Evolutionary conservation across 352 stramenopile species (phyloP).

Genomic region (Globisporangium nodosum): DNA sequence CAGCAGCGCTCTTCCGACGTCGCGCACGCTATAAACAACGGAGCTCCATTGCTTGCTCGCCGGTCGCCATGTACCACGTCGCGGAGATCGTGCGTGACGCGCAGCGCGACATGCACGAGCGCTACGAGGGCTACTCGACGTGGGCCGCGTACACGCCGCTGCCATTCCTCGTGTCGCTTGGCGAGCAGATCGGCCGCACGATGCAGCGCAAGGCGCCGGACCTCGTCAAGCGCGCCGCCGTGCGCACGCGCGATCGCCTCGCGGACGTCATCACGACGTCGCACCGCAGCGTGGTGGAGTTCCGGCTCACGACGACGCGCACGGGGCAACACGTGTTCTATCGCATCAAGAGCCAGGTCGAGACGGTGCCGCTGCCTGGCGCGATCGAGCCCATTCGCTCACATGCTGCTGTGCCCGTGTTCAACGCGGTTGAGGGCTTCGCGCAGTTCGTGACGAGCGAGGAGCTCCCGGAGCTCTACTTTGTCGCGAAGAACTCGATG

Average conservation of each 20-base stretch:
- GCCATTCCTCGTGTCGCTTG: slow-evolving; percentile 65
- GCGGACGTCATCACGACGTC: slow-evolving; percentile 46
- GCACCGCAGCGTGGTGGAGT: slow-evolving; percentile 48
- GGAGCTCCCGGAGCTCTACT: slow-evolving; percentile 80
- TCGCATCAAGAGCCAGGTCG: slow-evolving; percentile 50
- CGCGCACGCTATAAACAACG: too few relatives aligned
- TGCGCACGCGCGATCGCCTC: slow-evolving; percentile 60
- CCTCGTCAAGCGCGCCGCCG: slow-evolving; percentile 61
- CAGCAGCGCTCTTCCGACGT: too few relatives aligned
- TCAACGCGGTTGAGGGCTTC: slow-evolving; percentile 62
- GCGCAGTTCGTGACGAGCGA: slow-evolving; percentile 80
- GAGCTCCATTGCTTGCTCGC: too few relatives aligned
- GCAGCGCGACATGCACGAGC: slow-evolving; percentile 72
- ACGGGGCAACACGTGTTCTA: slow-evolving; percentile 66
- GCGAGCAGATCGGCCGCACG: slow-evolving; percentile 57
- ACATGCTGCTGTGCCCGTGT: slow-evolving; percentile 54
- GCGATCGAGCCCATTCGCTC: slow-evolving; percentile 47
- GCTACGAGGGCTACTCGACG: slow-evolving; percentile 37
- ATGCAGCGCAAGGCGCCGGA: slow-evolving; percentile 77
- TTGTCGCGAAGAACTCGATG: slow-evolving; percentile 82
- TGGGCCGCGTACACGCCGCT: slow-evolving; percentile 71
- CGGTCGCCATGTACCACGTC: slow-evolving; percentile 64
- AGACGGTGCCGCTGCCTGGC: slow-evolving; percentile 37
- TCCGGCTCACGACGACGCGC: slow-evolving; percentile 52
- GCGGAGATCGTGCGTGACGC: slow-evolving; percentile 81